Evolutionary conservation across 371 early-diverging fungal species (phyloP), one percentile per base, ranked within the genome.

Genomic region (Batkoa obscura): DNA sequence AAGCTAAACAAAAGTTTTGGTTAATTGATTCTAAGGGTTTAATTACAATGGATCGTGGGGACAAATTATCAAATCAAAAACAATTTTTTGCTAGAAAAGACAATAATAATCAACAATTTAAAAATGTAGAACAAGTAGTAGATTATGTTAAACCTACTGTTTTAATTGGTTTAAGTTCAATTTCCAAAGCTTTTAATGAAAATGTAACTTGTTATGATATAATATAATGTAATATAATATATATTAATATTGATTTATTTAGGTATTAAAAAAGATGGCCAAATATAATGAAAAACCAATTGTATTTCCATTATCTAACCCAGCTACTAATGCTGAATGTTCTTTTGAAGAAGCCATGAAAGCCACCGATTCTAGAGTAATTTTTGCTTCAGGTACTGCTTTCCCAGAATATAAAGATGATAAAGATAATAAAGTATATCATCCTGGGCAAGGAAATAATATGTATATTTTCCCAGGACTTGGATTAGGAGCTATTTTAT

Each of bases 301-400:
- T 60, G 75, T 93, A 43, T 90, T 93, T 74, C 93, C 93, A 3
- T 77, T 93, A 55, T 90, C 91, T 12, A 93, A 93, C 63, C 93
- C 93, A 9, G 66, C 71, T 55, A 78, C 74, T 55, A 80, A 87
- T 65, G 88, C 91, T 50, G 93, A 93, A 68, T 93, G 92, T 69
- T 84, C 86, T 5, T 93, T 84, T 65, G 89, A 81, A 60, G 71
- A 83, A 51, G 92, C 94, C 36, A 86, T 93, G 88, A 59, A 67
- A 45, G 63, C 63, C 58, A 86, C 92, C 12, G 65, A 85, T 55
- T 79, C 86, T 63, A 70, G 75, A 48, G 90, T 86, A 6, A 75
- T 92, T 49, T 90, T 92, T 72, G 90, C 90, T 17, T 88, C 88
- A 2, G 94, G 94, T 48, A 91, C 94, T 2, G 89, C 86, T 5